Base-by-base conservation (phyloP, 768 basidiomycete species). In the Xerocomellus dryophilus region DNA sequence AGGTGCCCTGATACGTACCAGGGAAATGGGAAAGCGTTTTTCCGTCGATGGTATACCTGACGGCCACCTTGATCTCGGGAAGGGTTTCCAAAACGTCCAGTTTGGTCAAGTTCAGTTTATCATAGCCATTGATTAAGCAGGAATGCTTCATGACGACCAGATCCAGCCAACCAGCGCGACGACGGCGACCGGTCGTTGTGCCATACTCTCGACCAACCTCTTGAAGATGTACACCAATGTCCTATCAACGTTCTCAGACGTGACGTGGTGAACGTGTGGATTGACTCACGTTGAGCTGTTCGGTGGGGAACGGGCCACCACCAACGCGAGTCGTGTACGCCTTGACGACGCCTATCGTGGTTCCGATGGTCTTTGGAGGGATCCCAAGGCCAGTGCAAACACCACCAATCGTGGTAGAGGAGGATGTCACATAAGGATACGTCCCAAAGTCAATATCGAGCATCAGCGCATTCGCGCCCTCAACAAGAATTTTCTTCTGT, bases 261-360 rank as follows among this genome's bases (percentile, higher is more conserved):
- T 10, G 35, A 47, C 42, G 12, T 7, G 20, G 17, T 39, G 2
- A 21, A 48, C 29, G 10, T 14, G n/a, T 21, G 43, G 47, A 20
- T 54, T 21, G 42, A 75, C 85, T 53, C 46, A 92, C 89, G 71
- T 94, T 88, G 51, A 97, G 80, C 69, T 93, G 91, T 71, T 99
- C 97, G 1, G 91, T 93, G 8, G 97, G 94, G 80, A 99, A 98
- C 4, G 97, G 97, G 0, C 97, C 97, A 36, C 93, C 92, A n/a
- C 97, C 97, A 21, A 99, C 97, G 25, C 97, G 83, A 2, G 97
- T 98, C 17, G 97, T 98, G 71, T 99, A 99, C 0, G 97, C 97
- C 72, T 98, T 99, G 67, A 98, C 78, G 54, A 99, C 97, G 43
- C 97, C 97, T 61, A 95, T 88, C 23, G 86, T 78, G 44, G 84